Base-by-base conservation (phyloP, 345 rosid genomes). In the Melaleuca quinquenervia region DNA sequence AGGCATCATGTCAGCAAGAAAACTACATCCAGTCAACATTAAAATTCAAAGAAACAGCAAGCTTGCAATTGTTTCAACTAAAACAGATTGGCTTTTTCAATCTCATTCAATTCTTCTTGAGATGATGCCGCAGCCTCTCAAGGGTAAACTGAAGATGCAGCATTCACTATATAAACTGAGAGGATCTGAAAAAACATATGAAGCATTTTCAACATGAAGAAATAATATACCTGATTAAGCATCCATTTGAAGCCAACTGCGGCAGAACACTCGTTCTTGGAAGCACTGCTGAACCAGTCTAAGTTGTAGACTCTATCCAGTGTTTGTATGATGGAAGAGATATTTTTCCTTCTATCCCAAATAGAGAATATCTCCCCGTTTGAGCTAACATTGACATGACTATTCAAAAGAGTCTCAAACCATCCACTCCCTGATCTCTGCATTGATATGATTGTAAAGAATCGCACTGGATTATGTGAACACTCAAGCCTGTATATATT, bases 161-260 rank as follows among this genome's bases (percentile, higher is more conserved):
- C n/a, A 85, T 53, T 52, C 29, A 70, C 52, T 70, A 11, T 3
- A 29, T 22, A n/a, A 22, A 48, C 41, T 50, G 22, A n/a, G 36
- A 82, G 55, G 36, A 49, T 48, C 55, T 44, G 44, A 50, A 24
- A 24, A 48, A 41, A 82, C 21, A 29, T 62, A 56, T 49, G 53
- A 8, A 36, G 36, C 5, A 48, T 32, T 55, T 7, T 51, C 22
- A 82, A 52, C 50, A 29, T 24, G 58, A 84, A 76, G n/a, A 85
- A 26, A 85, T 52, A 11, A 49, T 82, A 50, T 91, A 95, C 99
- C 96, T 97, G 98, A 91, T 97, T 97, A 86, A 97, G 95, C 98
- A 97, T 96, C 99, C 99, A 97, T 92, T 97, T 97, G 93, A 96
- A 96, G 89, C 99, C 99, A 89, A 94, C 91, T 1, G 99, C 98